phyloP scores from a whole-genome alignment of 768 basidiomycete genomes.

The Leccinellum albellum region DNA sequence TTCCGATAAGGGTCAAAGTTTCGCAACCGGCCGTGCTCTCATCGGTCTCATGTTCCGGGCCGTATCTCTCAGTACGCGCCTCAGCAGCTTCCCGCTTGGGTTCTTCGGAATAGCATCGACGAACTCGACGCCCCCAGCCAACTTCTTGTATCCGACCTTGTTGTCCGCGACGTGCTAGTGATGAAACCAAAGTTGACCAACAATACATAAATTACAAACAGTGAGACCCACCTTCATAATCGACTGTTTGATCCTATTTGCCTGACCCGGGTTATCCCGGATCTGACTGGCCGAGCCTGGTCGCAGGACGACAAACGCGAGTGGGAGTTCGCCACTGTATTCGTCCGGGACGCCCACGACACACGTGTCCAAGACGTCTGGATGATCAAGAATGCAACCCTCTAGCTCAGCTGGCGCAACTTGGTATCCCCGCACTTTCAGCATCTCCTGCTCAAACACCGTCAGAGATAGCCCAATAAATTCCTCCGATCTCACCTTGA shows the following conservation, averaged over 20 bases:
- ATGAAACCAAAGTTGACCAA: not conserved
- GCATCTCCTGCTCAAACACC: conserved; percentile 50
- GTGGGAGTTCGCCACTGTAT: conserved; percentile 70
- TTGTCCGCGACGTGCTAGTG: conserved; percentile 54
- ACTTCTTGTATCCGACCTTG: conserved; percentile 58
- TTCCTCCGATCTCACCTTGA: conserved; percentile 48
- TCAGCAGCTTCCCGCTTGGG: conserved; percentile 64
- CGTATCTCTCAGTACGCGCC: conserved; percentile 50
- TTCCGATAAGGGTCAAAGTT: conserved; percentile 21
- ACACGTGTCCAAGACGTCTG: conserved; percentile 58
- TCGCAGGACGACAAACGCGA: conserved; percentile 63
- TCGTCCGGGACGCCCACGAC: conserved; percentile 70
- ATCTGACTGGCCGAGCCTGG: conserved; percentile 37
- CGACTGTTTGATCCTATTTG: conserved; percentile 32
- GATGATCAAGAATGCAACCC: conserved; percentile 58
- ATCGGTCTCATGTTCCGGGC: conserved; percentile 32
- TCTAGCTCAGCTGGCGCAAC: conserved; percentile 68
- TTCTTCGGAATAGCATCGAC: conserved; percentile 64
- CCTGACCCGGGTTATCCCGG: conserved; percentile 29
- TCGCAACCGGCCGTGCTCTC: conserved; percentile 14
- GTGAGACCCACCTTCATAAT: conserved; percentile 50
- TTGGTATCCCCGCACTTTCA: conserved; percentile 59
- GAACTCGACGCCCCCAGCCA: conserved; percentile 61
- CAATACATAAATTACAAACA: not conserved
- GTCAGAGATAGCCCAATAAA: not conserved